These are phyloP conservation scores for Leccinellum luteum DNA, from an alignment of 768 basidiomycete genomes.

Conservation along the genomic window DNA sequence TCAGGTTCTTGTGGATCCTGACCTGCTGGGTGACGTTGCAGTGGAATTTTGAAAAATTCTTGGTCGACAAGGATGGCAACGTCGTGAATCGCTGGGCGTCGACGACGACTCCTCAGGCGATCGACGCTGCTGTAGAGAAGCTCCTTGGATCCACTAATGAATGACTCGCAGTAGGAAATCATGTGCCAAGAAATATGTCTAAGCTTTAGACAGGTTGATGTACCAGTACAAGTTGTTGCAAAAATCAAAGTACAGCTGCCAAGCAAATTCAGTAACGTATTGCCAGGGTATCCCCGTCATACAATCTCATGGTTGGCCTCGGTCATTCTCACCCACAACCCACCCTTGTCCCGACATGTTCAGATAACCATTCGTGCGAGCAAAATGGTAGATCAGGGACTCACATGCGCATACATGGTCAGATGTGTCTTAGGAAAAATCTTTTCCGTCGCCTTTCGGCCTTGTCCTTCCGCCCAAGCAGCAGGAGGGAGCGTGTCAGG, in stretches of 20 bases:
- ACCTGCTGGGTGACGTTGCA: slow-evolving; percentile 29
- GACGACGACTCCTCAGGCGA: slow-evolving; percentile 64
- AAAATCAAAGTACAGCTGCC: neutral
- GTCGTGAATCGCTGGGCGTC: slow-evolving; percentile 77
- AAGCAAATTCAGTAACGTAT: neutral
- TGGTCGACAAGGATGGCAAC: slow-evolving; percentile 73
- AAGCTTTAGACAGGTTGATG: slow-evolving; percentile 14
- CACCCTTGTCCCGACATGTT: slow-evolving; percentile 40
- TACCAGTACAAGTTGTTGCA: neutral
- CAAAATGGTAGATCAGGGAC: neutral
- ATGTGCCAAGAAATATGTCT: neutral
- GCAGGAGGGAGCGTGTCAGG: slow-evolving; percentile 44
- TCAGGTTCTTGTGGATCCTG: neutral
- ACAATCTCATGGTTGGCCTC: slow-evolving; percentile 13
- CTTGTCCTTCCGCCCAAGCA: slow-evolving; percentile 43
- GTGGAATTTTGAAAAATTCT: slow-evolving; percentile 95
- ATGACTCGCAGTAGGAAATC: slow-evolving; percentile 14
- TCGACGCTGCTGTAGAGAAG: slow-evolving; percentile 64
- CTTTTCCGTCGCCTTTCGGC: slow-evolving; percentile 50
- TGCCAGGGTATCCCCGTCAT: neutral
- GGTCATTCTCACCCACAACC: slow-evolving; percentile 49
- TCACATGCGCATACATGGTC: slow-evolving; percentile 52
- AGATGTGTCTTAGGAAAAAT: slow-evolving; percentile 52
- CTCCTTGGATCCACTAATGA: slow-evolving; percentile 37
- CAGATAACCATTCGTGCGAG: neutral